phyloP scores from a whole-genome alignment of 805 yeast genomes.

The Ogataea saltuana region DNA sequence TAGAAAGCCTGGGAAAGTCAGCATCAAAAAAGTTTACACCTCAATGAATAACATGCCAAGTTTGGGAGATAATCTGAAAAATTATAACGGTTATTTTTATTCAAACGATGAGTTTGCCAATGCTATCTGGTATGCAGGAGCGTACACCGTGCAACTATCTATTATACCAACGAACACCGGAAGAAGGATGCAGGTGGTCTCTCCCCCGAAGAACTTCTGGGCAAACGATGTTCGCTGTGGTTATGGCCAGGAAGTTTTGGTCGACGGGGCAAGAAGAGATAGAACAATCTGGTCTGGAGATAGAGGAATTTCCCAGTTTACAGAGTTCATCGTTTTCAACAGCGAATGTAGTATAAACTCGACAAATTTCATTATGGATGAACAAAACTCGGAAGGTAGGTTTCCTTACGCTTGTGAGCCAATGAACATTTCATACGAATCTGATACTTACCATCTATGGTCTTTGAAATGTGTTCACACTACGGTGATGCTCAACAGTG shows the following conservation, averaged over 20 bases:
- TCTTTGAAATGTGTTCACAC: slow-evolving; percentile 4
- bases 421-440: slow-evolving; percentile 1
- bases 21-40: slow-evolving; percentile 1
- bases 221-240: slow-evolving; percentile 6
- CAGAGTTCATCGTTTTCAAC: slow-evolving; percentile 6
- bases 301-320: slow-evolving; percentile 2
- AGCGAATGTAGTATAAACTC: slow-evolving; percentile 4
- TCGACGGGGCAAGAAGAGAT: slow-evolving; percentile 4
- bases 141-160: slow-evolving; percentile 7
- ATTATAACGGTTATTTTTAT: slow-evolving; percentile 4
- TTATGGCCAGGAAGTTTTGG: slow-evolving; percentile 2
- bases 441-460: slow-evolving; percentile 7
- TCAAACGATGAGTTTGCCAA: slow-evolving; percentile 6
- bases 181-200: slow-evolving; percentile 3
- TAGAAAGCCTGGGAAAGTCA: slow-evolving; percentile 2
- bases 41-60: slow-evolving; percentile 4
- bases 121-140: slow-evolving; percentile 8
- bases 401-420: slow-evolving; percentile 7
- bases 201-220: slow-evolving; percentile 4
- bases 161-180: slow-evolving; percentile 6
- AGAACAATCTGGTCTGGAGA: slow-evolving; percentile 6
- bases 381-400: slow-evolving; percentile 1
- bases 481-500: slow-evolving; percentile 5
- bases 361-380: slow-evolving; percentile 3
- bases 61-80: neutral